Conservation (phyloP, 2,329 filamentous ascomycete genomes). For the Graphiopsis chlorocephala region DNA sequence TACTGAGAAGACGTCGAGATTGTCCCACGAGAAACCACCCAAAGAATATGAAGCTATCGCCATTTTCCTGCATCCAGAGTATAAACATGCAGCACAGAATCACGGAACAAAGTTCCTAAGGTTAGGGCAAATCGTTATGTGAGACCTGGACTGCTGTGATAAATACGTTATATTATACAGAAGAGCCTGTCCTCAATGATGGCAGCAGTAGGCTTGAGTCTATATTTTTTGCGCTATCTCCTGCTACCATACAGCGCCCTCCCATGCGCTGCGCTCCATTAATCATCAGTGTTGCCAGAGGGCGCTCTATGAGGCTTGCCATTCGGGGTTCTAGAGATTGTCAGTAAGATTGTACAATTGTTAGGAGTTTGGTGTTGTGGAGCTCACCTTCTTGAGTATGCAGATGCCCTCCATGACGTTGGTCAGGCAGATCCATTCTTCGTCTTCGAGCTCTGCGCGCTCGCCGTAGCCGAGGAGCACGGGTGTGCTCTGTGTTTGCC, state of each 20-base stretch:
- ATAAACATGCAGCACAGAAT: background rate
- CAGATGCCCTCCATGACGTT: conserved; percentile 91
- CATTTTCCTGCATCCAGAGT: background rate
- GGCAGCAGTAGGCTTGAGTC: background rate
- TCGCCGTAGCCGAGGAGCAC: conserved; percentile 93
- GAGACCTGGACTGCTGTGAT: background rate
- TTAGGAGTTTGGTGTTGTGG: background rate
- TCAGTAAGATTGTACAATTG: conserved; percentile 9
- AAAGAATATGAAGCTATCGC: too few relatives aligned
- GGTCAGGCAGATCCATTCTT: conserved; percentile 91
- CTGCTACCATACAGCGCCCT: background rate
- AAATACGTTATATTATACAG: conserved; percentile 5
- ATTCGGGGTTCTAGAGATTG: conserved; percentile 31
- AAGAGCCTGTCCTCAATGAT: background rate
- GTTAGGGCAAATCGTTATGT: background rate
- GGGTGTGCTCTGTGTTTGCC: conserved; percentile 99
- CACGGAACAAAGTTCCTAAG: background rate
- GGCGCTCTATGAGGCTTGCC: conserved; percentile 22
- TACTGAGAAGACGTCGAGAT: background rate
- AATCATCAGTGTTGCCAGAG: background rate
- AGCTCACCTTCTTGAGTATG: conserved; percentile 88
- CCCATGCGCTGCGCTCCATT: background rate
- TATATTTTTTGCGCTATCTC: conserved; percentile 6
- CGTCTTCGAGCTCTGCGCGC: conserved; percentile 93
- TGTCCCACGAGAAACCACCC: too few relatives aligned